These are phyloP conservation scores for Maudiozyma bulderi DNA, from an alignment of 805 yeast genomes.

Conservation along the genomic window DNA sequence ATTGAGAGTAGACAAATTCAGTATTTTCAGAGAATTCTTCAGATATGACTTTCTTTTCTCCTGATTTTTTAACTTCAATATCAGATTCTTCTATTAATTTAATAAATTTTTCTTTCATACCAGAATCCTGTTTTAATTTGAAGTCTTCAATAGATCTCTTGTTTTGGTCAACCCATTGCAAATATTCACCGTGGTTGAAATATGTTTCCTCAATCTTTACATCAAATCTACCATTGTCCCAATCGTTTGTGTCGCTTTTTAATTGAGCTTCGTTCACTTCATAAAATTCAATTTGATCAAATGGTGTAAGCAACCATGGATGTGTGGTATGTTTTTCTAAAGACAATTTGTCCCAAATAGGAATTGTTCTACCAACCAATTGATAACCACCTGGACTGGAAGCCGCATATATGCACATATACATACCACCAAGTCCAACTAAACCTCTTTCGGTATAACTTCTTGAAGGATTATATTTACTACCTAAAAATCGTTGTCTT, in stretches of 20 bases:
- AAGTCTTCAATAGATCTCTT: slow-evolving; percentile 61
- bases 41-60: slow-evolving; percentile 35
- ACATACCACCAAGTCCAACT: slow-evolving; percentile 97
- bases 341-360: slow-evolving; percentile 92
- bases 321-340: slow-evolving; percentile 56
- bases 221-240: slow-evolving; percentile 68
- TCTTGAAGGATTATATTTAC: slow-evolving; percentile 93
- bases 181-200: slow-evolving; percentile 74
- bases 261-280: slow-evolving; percentile 83
- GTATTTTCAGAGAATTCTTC: slow-evolving; percentile 70
- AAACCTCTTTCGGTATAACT: slow-evolving; percentile 94
- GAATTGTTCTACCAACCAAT: slow-evolving; percentile 90
- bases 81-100: slow-evolving; percentile 72
- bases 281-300: slow-evolving; percentile 90
- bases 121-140: slow-evolving; percentile 62
- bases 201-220: slow-evolving; percentile 68
- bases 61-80: slow-evolving; percentile 53
- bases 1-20: slow-evolving; percentile 82
- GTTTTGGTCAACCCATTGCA: slow-evolving; percentile 69
- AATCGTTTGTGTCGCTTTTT: slow-evolving; percentile 60
- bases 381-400: slow-evolving; percentile 98
- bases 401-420: slow-evolving; percentile 97
- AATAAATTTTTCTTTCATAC: slow-evolving; percentile 78
- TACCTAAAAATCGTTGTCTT: slow-evolving; percentile 82
- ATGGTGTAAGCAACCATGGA: slow-evolving; percentile 89